Percentiles rank a stretch among this genome's conserved stretches.
Conservation (phyloP, 495 filamentous ascomycete species). For the Podospora australis region DNA sequence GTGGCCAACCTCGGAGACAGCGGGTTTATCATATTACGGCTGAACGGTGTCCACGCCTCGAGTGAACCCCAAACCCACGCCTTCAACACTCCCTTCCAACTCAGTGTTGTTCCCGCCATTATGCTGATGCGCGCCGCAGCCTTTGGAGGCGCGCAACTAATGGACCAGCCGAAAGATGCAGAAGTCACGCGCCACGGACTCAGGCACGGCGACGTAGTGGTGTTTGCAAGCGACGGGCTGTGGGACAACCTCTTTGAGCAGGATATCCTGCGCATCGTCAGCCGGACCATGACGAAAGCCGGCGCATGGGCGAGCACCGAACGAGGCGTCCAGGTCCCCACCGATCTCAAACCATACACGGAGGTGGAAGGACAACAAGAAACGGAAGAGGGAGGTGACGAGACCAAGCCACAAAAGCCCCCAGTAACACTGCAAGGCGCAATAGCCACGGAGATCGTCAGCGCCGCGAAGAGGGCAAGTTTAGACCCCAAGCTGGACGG, state of each 20-base stretch:
- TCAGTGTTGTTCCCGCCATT: conserved; percentile 76
- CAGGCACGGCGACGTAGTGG: conserved; percentile 81
- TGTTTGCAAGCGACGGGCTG: conserved; percentile 91
- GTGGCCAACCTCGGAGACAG: conserved; percentile 97
- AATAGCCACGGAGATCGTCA: conserved; percentile 69
- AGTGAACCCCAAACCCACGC: conserved; percentile 88
- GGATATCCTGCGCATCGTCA: conserved; percentile 75
- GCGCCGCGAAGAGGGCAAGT: conserved; percentile 79
- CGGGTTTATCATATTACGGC: conserved; percentile 80
- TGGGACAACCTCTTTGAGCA: conserved; percentile 95
- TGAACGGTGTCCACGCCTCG: conserved; percentile 73
- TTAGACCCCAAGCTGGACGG: conserved; percentile 71
- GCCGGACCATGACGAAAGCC: conserved; percentile 59
- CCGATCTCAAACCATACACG: conserved; percentile 48
- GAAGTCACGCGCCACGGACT: conserved; percentile 65
- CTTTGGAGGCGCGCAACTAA: conserved; percentile 74
- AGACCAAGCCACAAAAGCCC: too few species aligned
- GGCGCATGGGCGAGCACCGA: conserved; percentile 67
- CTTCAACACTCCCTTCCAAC: conserved; percentile 95
- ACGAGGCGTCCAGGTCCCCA: conserved; percentile 52
- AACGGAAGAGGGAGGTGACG: neutral
- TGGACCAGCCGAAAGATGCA: conserved; percentile 81
- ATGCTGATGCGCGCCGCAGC: conserved; percentile 67
- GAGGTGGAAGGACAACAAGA: conserved; percentile 27
- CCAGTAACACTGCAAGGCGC: conserved; percentile 58